Conservation (phyloP, 805 yeast genomes). For the Myxozyma melibiosi region DNA sequence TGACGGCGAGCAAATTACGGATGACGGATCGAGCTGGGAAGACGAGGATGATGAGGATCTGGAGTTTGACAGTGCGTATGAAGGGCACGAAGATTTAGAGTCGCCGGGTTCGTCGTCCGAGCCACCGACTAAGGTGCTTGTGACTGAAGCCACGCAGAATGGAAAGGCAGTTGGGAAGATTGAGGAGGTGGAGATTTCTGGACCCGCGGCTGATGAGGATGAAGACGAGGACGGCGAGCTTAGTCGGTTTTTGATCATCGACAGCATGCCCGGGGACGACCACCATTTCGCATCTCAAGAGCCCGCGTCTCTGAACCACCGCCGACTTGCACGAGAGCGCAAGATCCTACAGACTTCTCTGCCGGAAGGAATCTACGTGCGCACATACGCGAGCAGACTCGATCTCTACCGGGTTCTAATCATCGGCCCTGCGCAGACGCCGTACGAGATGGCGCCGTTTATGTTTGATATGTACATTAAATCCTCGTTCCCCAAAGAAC, state of each 20-base stretch:
- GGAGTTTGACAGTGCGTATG: not conserved
- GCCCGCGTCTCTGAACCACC: slow-evolving; percentile 16
- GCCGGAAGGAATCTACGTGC: slow-evolving; percentile 31
- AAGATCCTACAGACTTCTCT: slow-evolving; percentile 27
- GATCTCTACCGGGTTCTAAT: slow-evolving; percentile 29
- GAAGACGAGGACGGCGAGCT: not conserved
- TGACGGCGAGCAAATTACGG: slow-evolving; percentile 13
- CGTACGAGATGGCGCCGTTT: slow-evolving; percentile 33
- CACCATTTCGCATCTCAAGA: slow-evolving; percentile 16
- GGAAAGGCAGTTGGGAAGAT: too few relatives aligned
- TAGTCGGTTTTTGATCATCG: slow-evolving; percentile 23
- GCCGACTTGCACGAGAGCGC: slow-evolving; percentile 28
- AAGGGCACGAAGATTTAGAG: too few relatives aligned
- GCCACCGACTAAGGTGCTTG: too few relatives aligned
- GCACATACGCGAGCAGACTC: slow-evolving; percentile 27
- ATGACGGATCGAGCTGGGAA: slow-evolving; percentile 26
- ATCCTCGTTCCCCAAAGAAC: slow-evolving; percentile 19
- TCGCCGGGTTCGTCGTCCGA: too few relatives aligned
- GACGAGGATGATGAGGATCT: slow-evolving; percentile 18
- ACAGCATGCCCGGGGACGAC: slow-evolving; percentile 10
- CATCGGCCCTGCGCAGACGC: slow-evolving; percentile 30
- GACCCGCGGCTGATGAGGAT: not conserved
- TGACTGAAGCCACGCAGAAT: too few relatives aligned
- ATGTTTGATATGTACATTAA: slow-evolving; percentile 29
- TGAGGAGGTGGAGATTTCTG: too few relatives aligned